These are phyloP conservation scores for Scheffersomyces coipomensis DNA, from an alignment of 805 yeast species.

Conservation along the genomic window DNA sequence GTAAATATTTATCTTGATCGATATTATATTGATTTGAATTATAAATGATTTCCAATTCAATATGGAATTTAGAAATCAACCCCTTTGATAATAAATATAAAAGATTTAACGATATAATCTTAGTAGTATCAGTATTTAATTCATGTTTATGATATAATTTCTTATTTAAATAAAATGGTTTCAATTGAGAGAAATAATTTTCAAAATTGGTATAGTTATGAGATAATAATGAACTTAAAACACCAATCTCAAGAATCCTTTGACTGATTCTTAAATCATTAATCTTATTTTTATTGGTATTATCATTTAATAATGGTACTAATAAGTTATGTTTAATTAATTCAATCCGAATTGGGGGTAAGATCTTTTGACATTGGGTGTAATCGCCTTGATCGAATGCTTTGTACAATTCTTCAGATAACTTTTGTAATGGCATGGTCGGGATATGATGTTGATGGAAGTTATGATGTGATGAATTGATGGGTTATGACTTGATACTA, in stretches of 20 bases:
- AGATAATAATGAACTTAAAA: conserved; percentile 69
- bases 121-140: conserved; percentile 42
- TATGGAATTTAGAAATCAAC: conserved; percentile 83
- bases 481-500: no score
- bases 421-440: conserved; percentile 59
- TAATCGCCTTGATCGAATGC: conserved; percentile 65
- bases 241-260: conserved; percentile 84
- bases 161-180: conserved; percentile 64
- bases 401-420: conserved; percentile 66
- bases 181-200: conserved; percentile 69
- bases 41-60: conserved; percentile 75
- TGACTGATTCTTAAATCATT: conserved; percentile 78
- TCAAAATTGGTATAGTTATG: conserved; percentile 65
- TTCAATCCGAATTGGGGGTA: conserved; percentile 75
- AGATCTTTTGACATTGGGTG: conserved; percentile 54
- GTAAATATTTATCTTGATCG: conserved; percentile 61
- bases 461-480: no score
- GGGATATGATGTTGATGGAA: no score
- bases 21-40: conserved; percentile 54
- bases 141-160: conserved; percentile 39
- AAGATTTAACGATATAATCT: conserved; percentile 74
- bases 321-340: conserved; percentile 75
- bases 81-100: conserved; percentile 78
- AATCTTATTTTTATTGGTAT: conserved; percentile 39
- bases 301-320: conserved; percentile 51